A percentile compares a stretch with the other conserved stretches of the same genome.
These are phyloP conservation scores for Aspergillus carbonarius DNA, from an alignment of 2,329 filamentous ascomycete genomes.

Conservation along the genomic window DNA sequence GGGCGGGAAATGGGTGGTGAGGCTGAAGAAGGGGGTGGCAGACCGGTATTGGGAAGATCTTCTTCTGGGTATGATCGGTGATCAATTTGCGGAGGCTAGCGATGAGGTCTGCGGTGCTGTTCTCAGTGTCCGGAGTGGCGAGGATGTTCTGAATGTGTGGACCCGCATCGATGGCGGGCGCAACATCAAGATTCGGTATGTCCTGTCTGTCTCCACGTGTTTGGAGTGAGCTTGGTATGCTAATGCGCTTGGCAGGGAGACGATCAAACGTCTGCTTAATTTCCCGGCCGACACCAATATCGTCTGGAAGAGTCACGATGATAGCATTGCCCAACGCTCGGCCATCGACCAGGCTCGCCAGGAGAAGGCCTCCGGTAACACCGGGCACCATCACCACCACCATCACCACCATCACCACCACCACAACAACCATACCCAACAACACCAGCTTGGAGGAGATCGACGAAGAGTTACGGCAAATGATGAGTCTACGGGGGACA, in stretches of 20 bases:
- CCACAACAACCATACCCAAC: conserved; percentile 15
- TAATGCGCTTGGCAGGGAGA: conserved; percentile 63
- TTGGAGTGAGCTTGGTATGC: not conserved
- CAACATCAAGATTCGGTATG: conserved; percentile 93
- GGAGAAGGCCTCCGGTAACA: conserved; percentile 63
- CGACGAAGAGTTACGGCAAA: conserved; percentile 44
- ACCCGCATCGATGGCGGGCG: conserved; percentile 88
- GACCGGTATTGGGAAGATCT: conserved; percentile 98
- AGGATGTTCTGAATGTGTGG: conserved; percentile 98
- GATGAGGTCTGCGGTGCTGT: conserved; percentile 96
- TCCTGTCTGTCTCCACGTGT: conserved; percentile 13
- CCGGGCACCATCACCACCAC: conserved; percentile 33
- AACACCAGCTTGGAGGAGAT: conserved; percentile 37
- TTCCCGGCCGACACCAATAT: conserved; percentile 88
- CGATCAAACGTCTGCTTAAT: conserved; percentile 83
- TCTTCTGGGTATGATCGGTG: conserved; percentile 83
- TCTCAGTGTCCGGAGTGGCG: conserved; percentile 87
- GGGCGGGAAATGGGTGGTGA: conserved; percentile 96
- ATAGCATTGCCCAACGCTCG: conserved; percentile 87
- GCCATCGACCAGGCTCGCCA: conserved; percentile 89
- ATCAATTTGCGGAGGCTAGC: conserved; percentile 87
- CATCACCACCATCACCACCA: conserved; percentile 32
- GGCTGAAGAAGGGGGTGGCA: conserved; percentile 94
- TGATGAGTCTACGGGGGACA: conserved; percentile 46
- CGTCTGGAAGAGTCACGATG: conserved; percentile 94